These are phyloP conservation scores for Andrographis paniculata DNA, from an alignment of 305 asterid genomes.

Conservation along the genomic window DNA sequence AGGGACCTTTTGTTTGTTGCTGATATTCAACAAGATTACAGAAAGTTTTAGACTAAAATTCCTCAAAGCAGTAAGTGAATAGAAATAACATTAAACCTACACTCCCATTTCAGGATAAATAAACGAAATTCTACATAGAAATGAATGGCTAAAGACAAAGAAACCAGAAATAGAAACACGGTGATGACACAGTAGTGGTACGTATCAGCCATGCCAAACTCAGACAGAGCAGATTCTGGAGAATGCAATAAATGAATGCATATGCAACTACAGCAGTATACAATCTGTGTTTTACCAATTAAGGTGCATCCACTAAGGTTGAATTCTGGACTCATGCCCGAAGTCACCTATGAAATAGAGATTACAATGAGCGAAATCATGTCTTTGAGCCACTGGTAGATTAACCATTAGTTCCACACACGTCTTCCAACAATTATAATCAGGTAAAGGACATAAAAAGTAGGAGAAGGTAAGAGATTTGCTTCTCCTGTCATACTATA, in stretches of 20 bases:
- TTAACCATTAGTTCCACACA: background rate
- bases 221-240: background rate
- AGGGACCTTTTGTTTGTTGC: no score
- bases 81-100: no score
- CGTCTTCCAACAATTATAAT: background rate
- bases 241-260: background rate
- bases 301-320: slow-evolving; percentile 75
- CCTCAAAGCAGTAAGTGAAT: no score
- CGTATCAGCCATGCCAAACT: slow-evolving; percentile 2
- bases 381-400: background rate
- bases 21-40: no score
- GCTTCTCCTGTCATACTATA: background rate
- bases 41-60: no score
- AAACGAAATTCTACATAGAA: no score
- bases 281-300: slow-evolving; percentile 41
- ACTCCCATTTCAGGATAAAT: no score
- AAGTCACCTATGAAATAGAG: slow-evolving; percentile 55
- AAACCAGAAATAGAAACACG: no score
- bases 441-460: background rate
- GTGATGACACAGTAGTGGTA: background rate
- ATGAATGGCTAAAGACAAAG: no score
- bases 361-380: background rate
- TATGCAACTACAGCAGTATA: slow-evolving; percentile 5
- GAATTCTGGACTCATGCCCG: slow-evolving; percentile 90
- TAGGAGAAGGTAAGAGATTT: background rate